These are phyloP conservation scores for Podaxis rugospora DNA, from an alignment of 768 basidiomycete genomes.

Conservation along the genomic window DNA sequence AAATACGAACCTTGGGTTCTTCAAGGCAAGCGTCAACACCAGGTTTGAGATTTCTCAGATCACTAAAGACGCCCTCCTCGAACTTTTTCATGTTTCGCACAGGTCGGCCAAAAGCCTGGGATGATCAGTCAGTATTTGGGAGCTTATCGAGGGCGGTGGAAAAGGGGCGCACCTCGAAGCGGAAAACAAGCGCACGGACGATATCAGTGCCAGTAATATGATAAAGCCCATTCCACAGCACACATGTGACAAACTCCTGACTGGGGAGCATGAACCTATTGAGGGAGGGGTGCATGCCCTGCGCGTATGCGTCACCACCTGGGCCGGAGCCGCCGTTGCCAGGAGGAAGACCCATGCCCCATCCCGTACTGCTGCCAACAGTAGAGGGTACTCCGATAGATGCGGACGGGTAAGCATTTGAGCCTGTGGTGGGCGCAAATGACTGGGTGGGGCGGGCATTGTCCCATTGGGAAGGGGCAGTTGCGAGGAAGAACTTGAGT, in stretches of 20 bases:
- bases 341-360: conserved; percentile 13
- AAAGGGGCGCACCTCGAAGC: conserved; percentile 64
- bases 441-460: conserved; percentile 23
- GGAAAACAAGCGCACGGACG: conserved; percentile 89
- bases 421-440: conserved; percentile 12
- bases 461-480: conserved; percentile 77
- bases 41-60: conserved; percentile 90
- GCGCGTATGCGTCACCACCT: conserved; percentile 24
- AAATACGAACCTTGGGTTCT: conserved; percentile 80
- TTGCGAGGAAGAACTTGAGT: conserved; percentile 87
- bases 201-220: conserved; percentile 98
- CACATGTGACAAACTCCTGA: conserved; percentile 85
- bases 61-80: conserved; percentile 94
- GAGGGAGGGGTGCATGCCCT: conserved; percentile 66
- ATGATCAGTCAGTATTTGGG: conserved; percentile 5
- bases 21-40: conserved; percentile 90
- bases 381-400: background rate
- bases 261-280: conserved; percentile 86
- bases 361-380: conserved; percentile 8
- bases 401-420: conserved; percentile 14
- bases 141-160: conserved; percentile 6
- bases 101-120: conserved; percentile 77
- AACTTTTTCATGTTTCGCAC: conserved; percentile 95
- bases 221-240: conserved; percentile 87
- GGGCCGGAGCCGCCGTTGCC: conserved; percentile 16